Evolutionary conservation across 2,329 filamentous ascomycete genomes (phyloP).

Genomic region (Spiromastix sp.): DNA sequence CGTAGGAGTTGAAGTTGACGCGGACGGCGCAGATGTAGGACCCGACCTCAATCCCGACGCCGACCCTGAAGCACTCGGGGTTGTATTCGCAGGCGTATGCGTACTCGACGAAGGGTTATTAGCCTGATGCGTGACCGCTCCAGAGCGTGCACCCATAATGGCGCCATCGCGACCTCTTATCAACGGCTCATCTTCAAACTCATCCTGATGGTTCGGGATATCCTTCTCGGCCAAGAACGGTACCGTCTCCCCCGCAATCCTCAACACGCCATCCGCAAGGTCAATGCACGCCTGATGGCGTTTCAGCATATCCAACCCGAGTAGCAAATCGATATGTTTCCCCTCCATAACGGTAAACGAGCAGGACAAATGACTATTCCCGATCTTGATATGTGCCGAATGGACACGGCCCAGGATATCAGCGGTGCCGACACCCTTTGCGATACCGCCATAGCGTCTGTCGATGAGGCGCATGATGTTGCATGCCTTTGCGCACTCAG

Average conservation of each 20-base stretch:
- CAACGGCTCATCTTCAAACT: conserved; percentile 68
- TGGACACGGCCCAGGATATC: conserved; percentile 92
- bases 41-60: conserved; percentile 9
- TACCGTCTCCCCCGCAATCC: conserved; percentile 82
- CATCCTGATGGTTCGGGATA: conserved; percentile 72
- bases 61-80: conserved; percentile 11
- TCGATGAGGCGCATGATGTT: conserved; percentile 96
- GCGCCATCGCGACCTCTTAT: conserved; percentile 81
- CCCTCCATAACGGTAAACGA: conserved; percentile 99
- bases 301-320: conserved; percentile 95
- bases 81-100: conserved; percentile 5
- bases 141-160: conserved; percentile 72
- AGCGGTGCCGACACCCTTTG: conserved; percentile 86
- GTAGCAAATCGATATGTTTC: conserved; percentile 84
- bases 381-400: conserved; percentile 89
- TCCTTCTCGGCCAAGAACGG: conserved; percentile 87
- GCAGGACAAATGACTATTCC: conserved; percentile 74
- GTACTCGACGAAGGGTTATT: conserved; percentile 9
- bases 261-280: conserved; percentile 68
- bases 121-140: conserved; percentile 44
- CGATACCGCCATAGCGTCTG: conserved; percentile 81
- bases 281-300: conserved; percentile 91
- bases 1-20: conserved; percentile 13
- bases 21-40: conserved; percentile 6
- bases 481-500: conserved; percentile 78